Conservation (phyloP, 1,139 yeast species). For the Geotrichum reessii region DNA sequence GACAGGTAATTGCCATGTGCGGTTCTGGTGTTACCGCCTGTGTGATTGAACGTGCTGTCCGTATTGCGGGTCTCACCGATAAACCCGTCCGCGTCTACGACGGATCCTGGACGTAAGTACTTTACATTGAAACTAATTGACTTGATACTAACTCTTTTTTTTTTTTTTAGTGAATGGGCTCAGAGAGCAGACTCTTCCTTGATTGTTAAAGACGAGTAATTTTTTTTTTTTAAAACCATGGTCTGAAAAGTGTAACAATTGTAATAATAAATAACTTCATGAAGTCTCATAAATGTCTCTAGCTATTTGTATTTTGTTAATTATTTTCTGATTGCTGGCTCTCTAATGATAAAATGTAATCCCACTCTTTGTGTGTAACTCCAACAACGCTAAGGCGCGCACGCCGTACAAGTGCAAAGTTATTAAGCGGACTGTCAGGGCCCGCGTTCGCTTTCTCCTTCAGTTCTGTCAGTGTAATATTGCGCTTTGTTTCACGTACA, state of each 20-base stretch:
- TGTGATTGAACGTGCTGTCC: conserved; percentile 65
- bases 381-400: conserved; percentile 48
- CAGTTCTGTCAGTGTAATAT: conserved; percentile 39
- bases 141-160: neutral
- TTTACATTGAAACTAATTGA: neutral
- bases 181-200: conserved; percentile 31
- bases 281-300: neutral
- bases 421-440: conserved; percentile 20
- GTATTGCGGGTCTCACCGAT: conserved; percentile 47
- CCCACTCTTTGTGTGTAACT: conserved; percentile 42
- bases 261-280: neutral
- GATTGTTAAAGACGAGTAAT: conserved; percentile 25
- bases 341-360: conserved; percentile 36
- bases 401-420: conserved; percentile 44
- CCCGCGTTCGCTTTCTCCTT: conserved; percentile 27
- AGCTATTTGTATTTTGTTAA: neutral
- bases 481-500: conserved; percentile 39
- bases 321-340: neutral
- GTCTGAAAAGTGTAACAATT: neutral
- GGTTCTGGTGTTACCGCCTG: conserved; percentile 96
- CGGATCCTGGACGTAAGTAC: conserved; percentile 74
- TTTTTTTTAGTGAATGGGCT: conserved; percentile 37
- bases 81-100: conserved; percentile 67
- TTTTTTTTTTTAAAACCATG: neutral
- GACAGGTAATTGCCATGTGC: conserved; percentile 78